phyloP scores from a whole-genome alignment of 2,329 filamentous ascomycete genomes.

The Aspergillus calidoustus region DNA sequence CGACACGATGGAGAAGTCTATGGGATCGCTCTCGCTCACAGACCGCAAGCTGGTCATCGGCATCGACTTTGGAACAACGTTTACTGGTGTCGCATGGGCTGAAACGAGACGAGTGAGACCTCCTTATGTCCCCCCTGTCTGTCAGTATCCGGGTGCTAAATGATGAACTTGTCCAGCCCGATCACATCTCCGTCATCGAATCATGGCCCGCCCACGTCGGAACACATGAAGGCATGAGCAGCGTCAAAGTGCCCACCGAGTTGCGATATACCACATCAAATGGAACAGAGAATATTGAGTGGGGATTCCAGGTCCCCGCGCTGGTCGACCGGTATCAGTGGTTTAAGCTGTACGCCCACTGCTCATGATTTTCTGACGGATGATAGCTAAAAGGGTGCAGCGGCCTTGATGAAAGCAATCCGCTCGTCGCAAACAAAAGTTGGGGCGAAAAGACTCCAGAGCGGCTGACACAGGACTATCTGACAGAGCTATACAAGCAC shows the following conservation, averaged over 20 bases:
- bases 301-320: constrained; percentile 14
- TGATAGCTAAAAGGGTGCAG: constrained; percentile 1
- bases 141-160: background rate
- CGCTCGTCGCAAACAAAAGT: constrained; percentile 8
- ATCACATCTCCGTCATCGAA: constrained; percentile 16
- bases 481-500: constrained; percentile 10
- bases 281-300: constrained; percentile 1
- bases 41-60: constrained; percentile 18
- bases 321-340: constrained; percentile 16
- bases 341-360: constrained; percentile 12
- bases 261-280: constrained; percentile 8
- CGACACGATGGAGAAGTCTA: constrained; percentile 8
- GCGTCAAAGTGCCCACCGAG: constrained; percentile 14
- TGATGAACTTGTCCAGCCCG: background rate
- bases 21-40: constrained; percentile 1
- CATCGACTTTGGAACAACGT: constrained; percentile 15
- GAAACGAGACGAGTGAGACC: constrained; percentile 12
- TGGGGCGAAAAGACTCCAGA: constrained; percentile 15
- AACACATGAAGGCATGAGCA: constrained; percentile 15
- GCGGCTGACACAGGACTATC: constrained; percentile 9
- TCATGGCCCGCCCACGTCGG: constrained; percentile 14
- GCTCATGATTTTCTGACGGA: background rate
- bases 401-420: constrained; percentile 15
- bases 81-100: constrained; percentile 17
- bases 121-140: background rate